Conservation (phyloP, 805 yeast species). For the Wickerhamomyces silvicola region DNA sequence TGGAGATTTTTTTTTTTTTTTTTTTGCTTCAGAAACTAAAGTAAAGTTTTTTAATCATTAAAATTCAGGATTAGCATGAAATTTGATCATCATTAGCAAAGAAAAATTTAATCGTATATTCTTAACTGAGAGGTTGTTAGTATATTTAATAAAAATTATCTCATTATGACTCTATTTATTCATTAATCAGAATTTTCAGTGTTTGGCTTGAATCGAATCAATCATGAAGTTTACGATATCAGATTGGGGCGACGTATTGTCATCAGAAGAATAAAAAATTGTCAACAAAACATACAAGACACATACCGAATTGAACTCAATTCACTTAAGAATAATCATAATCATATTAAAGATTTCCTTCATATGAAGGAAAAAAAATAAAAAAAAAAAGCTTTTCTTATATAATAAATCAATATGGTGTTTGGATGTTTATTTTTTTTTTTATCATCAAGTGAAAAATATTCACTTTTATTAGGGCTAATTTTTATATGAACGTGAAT, state of each 20-base stretch:
- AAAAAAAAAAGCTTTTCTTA: slow-evolving; percentile 1
- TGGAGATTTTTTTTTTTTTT: background rate
- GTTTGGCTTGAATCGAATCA: slow-evolving; percentile 26
- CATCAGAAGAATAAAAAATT: slow-evolving; percentile 15
- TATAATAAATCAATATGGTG: too few species aligned
- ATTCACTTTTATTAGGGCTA: too few species aligned
- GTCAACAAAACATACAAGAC: too few species aligned
- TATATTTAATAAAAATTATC: background rate
- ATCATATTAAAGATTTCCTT: background rate
- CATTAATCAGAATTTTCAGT: slow-evolving; percentile 25
- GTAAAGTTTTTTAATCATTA: slow-evolving; percentile 17
- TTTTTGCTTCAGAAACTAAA: slow-evolving; percentile 15
- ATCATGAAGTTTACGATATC: slow-evolving; percentile 25
- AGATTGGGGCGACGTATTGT: slow-evolving; percentile 27
- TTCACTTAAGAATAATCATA: slow-evolving; percentile 1
- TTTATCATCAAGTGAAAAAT: too few species aligned
- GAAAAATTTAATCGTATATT: slow-evolving; percentile 15
- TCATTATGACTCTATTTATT: background rate
- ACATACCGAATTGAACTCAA: slow-evolving; percentile 16
- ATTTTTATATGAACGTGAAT: too few species aligned
- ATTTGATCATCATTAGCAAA: slow-evolving; percentile 22
- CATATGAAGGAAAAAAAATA: slow-evolving; percentile 3
- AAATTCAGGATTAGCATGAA: too few species aligned
- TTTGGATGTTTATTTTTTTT: slow-evolving; percentile 4
- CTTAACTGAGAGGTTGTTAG: background rate